A percentile compares a stretch with the other conserved stretches of the same genome.
phyloP scores from a whole-genome alignment of 2,329 filamentous ascomycete species.

The Chrysoporthe puriensis region DNA sequence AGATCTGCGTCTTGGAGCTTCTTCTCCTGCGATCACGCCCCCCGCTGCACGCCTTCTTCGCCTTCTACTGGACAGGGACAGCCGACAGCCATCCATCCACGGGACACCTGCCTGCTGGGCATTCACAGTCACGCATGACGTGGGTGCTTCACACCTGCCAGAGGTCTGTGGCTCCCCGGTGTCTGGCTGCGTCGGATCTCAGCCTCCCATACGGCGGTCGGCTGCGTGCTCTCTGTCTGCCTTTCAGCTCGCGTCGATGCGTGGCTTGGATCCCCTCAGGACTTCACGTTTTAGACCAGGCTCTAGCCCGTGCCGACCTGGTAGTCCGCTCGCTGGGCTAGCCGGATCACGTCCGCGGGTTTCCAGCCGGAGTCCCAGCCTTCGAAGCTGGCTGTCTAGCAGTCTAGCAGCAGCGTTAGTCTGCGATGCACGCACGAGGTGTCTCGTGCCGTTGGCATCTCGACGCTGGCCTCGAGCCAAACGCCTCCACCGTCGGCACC shows the following conservation, averaged over 20 bases:
- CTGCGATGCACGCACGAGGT: neutral
- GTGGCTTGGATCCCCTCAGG: neutral
- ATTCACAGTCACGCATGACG: neutral
- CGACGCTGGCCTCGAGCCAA: constrained; percentile 1
- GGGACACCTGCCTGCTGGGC: neutral
- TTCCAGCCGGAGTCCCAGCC: neutral
- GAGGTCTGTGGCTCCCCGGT: neutral
- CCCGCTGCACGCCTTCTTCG: neutral
- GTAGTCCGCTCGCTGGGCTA: neutral
- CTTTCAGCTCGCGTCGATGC: neutral
- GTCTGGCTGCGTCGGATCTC: neutral
- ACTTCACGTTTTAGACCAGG: too few relatives aligned
- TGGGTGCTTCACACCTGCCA: neutral
- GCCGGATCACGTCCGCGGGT: neutral
- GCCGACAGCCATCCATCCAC: neutral
- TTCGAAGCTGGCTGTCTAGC: neutral
- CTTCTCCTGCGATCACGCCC: neutral
- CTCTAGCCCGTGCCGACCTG: neutral
- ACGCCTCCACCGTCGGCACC: neutral
- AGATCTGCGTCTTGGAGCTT: neutral
- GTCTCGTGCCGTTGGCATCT: neutral
- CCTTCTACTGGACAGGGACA: too few relatives aligned
- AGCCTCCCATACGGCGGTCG: neutral
- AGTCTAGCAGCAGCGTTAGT: neutral
- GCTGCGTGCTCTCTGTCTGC: neutral